Conservation (phyloP, 2,329 filamentous ascomycete genomes). For the Fusarium palustre region DNA sequence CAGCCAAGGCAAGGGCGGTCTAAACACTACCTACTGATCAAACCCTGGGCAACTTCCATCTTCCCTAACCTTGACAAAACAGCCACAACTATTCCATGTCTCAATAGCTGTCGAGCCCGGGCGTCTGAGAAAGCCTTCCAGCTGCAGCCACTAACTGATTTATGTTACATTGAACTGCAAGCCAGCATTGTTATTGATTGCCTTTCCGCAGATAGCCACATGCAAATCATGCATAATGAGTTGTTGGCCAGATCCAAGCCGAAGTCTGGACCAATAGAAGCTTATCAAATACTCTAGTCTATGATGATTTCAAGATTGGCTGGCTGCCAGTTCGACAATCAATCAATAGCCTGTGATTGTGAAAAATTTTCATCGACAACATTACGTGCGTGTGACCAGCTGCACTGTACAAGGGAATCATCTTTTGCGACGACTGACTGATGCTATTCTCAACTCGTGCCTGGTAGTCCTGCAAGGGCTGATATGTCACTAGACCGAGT, state of each 20-base stretch:
- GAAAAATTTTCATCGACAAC: background rate
- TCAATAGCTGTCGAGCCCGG: slow-evolving; percentile 12
- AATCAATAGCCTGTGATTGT: slow-evolving; percentile 1
- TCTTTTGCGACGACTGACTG: background rate
- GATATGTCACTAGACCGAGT: slow-evolving; percentile 16
- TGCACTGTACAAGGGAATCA: background rate
- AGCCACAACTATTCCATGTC: slow-evolving; percentile 6
- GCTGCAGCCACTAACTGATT: slow-evolving; percentile 15
- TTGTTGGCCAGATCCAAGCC: slow-evolving; percentile 2
- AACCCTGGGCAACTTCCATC: background rate
- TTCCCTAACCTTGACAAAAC: background rate
- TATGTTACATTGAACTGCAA: slow-evolving; percentile 16
- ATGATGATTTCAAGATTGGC: background rate
- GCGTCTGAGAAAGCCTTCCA: slow-evolving; percentile 6
- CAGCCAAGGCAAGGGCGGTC: slow-evolving; percentile 2
- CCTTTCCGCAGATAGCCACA: slow-evolving; percentile 6
- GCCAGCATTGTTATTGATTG: slow-evolving; percentile 7
- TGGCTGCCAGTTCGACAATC: background rate
- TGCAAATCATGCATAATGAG: slow-evolving; percentile 17
- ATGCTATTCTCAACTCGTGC: background rate
- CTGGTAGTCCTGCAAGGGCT: slow-evolving; percentile 1
- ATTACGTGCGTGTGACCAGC: background rate
- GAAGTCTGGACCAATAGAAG: background rate
- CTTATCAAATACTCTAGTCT: background rate
- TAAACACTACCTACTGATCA: slow-evolving; percentile 6